Conservation (phyloP, 148 eudicot genomes). For the Rhododendron mucronatum region DNA sequence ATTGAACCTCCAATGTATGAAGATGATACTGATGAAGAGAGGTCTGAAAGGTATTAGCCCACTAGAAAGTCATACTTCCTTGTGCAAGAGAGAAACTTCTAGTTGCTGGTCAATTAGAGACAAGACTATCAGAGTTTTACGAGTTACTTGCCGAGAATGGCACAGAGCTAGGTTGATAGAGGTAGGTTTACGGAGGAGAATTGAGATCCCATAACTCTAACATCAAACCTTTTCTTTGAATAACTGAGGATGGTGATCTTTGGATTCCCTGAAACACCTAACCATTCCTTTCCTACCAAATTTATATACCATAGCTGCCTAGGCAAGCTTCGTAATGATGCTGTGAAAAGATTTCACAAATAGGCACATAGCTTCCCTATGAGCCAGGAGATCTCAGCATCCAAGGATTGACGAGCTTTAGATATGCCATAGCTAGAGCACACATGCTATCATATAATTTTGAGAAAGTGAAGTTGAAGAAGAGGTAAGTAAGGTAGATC, state of each 20-base stretch:
- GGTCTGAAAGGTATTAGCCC: conserved; percentile 43
- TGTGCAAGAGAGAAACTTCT: background rate
- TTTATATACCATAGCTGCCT: background rate
- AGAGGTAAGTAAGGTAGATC: background rate
- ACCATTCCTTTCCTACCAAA: background rate
- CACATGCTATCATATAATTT: background rate
- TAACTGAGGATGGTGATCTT: background rate
- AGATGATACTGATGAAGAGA: conserved; percentile 68
- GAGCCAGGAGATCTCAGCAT: background rate
- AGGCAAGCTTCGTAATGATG: background rate
- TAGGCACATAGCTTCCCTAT: background rate
- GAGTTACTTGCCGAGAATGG: background rate
- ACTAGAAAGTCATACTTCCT: background rate
- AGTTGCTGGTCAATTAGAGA: background rate
- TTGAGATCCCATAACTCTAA: background rate
- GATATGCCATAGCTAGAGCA: background rate
- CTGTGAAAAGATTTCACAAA: background rate
- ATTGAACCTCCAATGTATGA: conserved; percentile 67
- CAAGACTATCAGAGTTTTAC: background rate
- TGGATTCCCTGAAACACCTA: background rate
- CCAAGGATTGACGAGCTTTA: background rate
- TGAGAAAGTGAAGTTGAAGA: background rate
- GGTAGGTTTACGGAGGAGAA: background rate
- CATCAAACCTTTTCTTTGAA: background rate
- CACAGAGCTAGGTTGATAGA: background rate